Evolutionary conservation across 768 basidiomycete genomes (phyloP).

Genomic region (Boletus huronensis): DNA sequence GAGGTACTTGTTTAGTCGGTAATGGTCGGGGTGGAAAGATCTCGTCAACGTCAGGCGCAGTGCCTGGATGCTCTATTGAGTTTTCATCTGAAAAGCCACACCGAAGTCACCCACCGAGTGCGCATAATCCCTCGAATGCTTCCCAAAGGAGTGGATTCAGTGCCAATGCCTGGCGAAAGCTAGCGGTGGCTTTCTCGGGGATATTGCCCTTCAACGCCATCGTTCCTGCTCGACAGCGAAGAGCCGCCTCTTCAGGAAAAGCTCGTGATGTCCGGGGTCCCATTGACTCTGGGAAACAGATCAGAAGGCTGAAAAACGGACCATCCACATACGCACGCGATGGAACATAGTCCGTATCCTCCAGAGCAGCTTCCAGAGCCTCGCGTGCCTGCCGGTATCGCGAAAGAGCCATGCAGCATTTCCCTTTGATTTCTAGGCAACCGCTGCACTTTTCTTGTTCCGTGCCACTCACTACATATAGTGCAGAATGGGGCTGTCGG

Average conservation of each 20-base stretch:
- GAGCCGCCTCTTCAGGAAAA: constrained; percentile 69
- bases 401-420: constrained; percentile 68
- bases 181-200: constrained; percentile 63
- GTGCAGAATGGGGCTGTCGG: constrained; percentile 71
- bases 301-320: constrained; percentile 11
- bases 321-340: constrained; percentile 45
- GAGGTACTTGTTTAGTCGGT: constrained; percentile 51
- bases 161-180: constrained; percentile 68
- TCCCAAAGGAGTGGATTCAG: constrained; percentile 87
- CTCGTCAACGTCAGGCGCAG: constrained; percentile 67
- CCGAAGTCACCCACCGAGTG: constrained; percentile 52
- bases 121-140: constrained; percentile 85
- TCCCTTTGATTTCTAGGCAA: constrained; percentile 76
- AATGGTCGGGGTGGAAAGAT: constrained; percentile 63
- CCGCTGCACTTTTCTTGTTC: constrained; percentile 62
- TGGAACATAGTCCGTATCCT: constrained; percentile 48
- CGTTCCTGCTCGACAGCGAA: constrained; percentile 73
- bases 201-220: constrained; percentile 79
- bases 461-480: constrained; percentile 63
- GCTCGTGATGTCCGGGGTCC: constrained; percentile 49
- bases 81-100: constrained; percentile 5
- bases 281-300: constrained; percentile 46
- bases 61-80: constrained; percentile 43
- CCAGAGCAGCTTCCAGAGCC: constrained; percentile 61
- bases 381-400: constrained; percentile 76